Percentiles rank a stretch among this genome's conserved stretches.
phyloP scores from a whole-genome alignment of 2,329 filamentous ascomycete genomes.

The Fusarium sp. region DNA sequence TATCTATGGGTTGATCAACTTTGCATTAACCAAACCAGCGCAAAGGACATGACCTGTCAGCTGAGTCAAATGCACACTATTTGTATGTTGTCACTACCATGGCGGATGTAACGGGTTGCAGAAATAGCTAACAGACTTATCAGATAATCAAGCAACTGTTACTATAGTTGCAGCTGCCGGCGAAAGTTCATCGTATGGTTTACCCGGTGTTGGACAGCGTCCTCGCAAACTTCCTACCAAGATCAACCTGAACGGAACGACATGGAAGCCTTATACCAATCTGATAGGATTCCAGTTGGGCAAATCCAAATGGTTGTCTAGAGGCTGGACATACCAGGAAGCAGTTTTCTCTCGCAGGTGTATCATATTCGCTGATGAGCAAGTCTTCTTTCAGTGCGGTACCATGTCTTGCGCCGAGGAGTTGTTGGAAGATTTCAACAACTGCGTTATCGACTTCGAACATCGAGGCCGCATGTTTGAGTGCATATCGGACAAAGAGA shows the following conservation, averaged over 20 bases:
- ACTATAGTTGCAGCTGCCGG: background rate
- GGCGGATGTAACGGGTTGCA: background rate
- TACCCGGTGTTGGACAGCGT: background rate
- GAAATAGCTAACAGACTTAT: background rate
- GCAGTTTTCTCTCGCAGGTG: background rate
- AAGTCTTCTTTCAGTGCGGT: background rate
- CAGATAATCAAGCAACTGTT: background rate
- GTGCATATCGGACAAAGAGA: background rate
- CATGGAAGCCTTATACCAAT: background rate
- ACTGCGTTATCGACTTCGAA: background rate
- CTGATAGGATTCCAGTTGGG: background rate
- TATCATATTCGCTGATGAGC: background rate
- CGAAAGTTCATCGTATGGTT: background rate
- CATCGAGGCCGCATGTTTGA: background rate
- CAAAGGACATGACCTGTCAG: background rate
- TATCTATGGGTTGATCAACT: background rate
- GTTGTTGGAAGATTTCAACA: too few relatives aligned
- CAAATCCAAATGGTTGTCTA: background rate
- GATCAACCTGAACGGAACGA: background rate
- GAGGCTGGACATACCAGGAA: constrained; percentile 2
- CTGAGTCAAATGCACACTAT: background rate
- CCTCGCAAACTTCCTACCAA: background rate
- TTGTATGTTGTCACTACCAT: background rate
- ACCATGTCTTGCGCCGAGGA: background rate
- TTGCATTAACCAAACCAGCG: background rate